Evolutionary conservation across 345 rosid genomes (phyloP), one percentile per base, ranked within the genome.

Genomic region (Gossypium ekmanianum): DNA sequence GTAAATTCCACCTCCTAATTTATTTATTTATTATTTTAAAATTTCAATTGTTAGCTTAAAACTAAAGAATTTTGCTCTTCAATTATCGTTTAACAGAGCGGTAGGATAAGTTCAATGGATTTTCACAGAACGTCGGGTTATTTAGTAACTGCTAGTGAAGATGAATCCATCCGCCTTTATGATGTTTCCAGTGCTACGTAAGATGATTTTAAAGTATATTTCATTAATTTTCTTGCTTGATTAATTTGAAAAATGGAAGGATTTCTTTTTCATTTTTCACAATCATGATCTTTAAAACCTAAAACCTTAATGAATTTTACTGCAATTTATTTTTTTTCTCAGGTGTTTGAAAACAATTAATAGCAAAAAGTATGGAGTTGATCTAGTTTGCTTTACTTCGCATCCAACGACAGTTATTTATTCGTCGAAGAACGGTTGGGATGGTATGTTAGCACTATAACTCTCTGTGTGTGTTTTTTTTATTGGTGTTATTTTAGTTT

Each of bases 381-480:
- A 93, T 85, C 85, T 91, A 48, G 99, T 95, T 82, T 86, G 88
- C 79, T 95, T 93, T 84, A 93, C 99, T 78, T 86, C 88, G 29
- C 92, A 88, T 79, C 94, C 94, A 10, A 90, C 97, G 8, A 95
- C 97, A 76, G 98, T 93, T 73, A 91, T 93, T 85, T 95, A 93
- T 85, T 91, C 98, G 44, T 95, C 98, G 61, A 87, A 90, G 80
- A 95, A 93, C 84, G 99, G 99, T 69, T 95, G 99, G 99, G 99
- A 95, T 79, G 99, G 98, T 93, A 83, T 74, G 92, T 74, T 74
- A 18, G 64, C 34, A 17, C 39, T 62, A 39, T 3, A n/a, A 77
- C 12, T 56, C 24, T 51, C 10, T 69, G 4, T 26, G 18, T 79
- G 39, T 24, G 11, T 70, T n/a, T 20, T 12, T 67, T 0, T 45